A percentile compares a stretch with the other conserved stretches of the same genome.
These are phyloP conservation scores for Tetradesmus lagerheimii DNA, from an alignment of 139 green algal species.

Conservation along the genomic window DNA sequence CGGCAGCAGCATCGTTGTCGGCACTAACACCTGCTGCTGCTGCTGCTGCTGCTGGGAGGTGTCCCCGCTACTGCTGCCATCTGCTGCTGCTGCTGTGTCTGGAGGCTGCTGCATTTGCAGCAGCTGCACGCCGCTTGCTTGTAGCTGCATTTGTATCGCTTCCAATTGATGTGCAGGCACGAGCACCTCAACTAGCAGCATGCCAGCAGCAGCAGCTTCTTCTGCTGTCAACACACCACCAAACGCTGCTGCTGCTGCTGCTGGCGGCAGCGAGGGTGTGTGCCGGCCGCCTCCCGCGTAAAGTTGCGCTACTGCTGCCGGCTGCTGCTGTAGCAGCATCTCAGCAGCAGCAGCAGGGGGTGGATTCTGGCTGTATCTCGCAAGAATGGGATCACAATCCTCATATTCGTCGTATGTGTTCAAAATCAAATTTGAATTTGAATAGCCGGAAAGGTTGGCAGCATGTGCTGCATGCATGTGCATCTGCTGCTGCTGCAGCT, in stretches of 20 bases:
- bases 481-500: neutral
- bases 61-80: neutral
- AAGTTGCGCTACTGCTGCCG: neutral
- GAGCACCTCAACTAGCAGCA: neutral
- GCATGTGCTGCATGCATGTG: neutral
- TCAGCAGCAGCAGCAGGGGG: neutral
- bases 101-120: neutral
- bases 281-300: neutral
- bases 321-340: neutral
- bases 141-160: neutral
- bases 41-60: neutral
- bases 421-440: too few species aligned
- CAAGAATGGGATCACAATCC: neutral
- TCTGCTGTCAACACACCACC: neutral
- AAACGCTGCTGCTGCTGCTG: neutral
- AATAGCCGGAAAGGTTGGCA: too few species aligned
- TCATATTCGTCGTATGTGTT: neutral
- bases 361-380: neutral
- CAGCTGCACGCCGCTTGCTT: neutral
- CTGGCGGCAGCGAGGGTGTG: too few species aligned
- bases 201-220: slow-evolving; percentile 4
- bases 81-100: slow-evolving; percentile 17
- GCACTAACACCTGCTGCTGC: neutral
- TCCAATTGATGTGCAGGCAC: neutral
- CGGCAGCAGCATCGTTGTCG: neutral